Base-by-base conservation (phyloP, 208 protist genomes). In the Angomonas ambiguus region DNA sequence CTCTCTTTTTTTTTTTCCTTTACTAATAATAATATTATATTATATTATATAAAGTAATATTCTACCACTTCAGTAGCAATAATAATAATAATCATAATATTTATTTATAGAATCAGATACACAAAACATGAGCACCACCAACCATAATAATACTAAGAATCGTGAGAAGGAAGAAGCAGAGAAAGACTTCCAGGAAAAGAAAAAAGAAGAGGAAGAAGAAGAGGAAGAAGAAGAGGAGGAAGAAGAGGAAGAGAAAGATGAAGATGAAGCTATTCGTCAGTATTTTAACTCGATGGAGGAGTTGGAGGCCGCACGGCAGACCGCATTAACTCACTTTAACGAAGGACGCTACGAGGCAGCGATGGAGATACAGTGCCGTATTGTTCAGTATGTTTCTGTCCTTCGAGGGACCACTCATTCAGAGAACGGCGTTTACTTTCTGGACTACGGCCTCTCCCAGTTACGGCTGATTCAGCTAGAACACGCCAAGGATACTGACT, bases 381-480 rank as follows among this genome's bases (percentile, higher is more conserved):
- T 95, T 34, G 85, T 92, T 34, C 84, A 85, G 32, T 85, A 92
- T 71, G 87, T 93, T 70, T 68, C 81, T 16, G 75, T 80, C 59
- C 87, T 87, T 65, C 88, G 87, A 61, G 87, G 85, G 34, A 64
- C 85, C 1, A 92, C 85, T 2, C 62, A 72, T 5, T 34, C 77
- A 10, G 51, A 78, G 48, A 87, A 78, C 48, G 87, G 87, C 55
- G 67, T 73, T 35, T 93, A 88, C 77, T 93, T 92, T 63, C 78
- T 95, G 41, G 90, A 95, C 76, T 95, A 95, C 82, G 90, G 85
- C 16, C 83, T 95, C 49, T 92, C 87, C 0, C 87, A 92, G 81
- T 70, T 93, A 55, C 87, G 90, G 18, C 41, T 92, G 22, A 56
- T 93, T 25, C 87, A 93, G 70, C 4, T 33, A n/a, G 10, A 16